phyloP scores from a whole-genome alignment of 306 rosid species.

The Sesbania bispinosa region DNA sequence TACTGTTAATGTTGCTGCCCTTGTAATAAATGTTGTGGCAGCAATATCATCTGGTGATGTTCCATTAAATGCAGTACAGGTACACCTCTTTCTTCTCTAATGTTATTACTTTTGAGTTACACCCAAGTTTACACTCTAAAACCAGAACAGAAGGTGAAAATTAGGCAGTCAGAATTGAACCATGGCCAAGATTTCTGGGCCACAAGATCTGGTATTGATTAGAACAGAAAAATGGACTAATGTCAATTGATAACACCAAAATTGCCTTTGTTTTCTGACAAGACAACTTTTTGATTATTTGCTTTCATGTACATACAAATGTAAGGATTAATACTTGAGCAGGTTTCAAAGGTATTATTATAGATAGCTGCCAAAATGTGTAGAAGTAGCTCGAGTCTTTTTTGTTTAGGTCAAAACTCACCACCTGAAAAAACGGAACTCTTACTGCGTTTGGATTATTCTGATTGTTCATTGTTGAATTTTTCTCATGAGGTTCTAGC shows the following conservation, averaged over 20 bases:
- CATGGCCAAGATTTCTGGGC: background rate
- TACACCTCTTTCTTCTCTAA: conserved; percentile 16
- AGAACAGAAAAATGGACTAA: background rate
- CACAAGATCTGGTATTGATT: background rate
- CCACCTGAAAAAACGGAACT: background rate
- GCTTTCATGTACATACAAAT: background rate
- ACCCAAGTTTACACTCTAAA: conserved; percentile 9
- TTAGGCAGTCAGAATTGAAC: background rate
- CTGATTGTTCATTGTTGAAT: background rate
- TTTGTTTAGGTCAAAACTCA: background rate
- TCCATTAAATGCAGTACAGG: conserved; percentile 97
- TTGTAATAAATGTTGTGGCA: conserved; percentile 91
- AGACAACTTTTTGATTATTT: background rate
- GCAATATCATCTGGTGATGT: conserved; percentile 77
- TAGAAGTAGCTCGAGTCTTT: background rate
- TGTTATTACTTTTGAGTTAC: background rate
- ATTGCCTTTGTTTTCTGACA: background rate
- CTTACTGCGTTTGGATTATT: background rate
- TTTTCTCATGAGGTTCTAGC: background rate
- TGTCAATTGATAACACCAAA: conserved; percentile 1
- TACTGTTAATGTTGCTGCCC: conserved; percentile 97
- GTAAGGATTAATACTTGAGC: conserved; percentile 4
- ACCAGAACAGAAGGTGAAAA: conserved; percentile 16
- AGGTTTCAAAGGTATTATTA: conserved; percentile 8
- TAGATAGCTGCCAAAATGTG: conserved; percentile 6